Conservation (phyloP, 768 basidiomycete species). For the Hortiboletus flavorubellus region DNA sequence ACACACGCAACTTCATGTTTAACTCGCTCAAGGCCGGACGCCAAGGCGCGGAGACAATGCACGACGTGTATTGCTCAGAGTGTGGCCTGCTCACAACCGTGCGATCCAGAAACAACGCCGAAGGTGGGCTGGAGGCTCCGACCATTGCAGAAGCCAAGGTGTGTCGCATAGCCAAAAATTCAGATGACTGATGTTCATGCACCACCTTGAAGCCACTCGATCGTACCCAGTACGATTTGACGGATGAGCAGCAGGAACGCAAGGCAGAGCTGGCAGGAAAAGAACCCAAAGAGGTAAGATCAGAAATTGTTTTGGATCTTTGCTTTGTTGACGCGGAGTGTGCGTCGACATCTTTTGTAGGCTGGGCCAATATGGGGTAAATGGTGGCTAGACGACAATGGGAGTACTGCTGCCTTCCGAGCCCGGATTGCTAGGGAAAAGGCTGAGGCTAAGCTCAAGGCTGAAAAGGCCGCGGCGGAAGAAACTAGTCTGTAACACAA, state of each 20-base stretch:
- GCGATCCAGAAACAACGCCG: conserved; percentile 14
- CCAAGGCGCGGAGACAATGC: conserved; percentile 18
- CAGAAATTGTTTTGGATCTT: background rate
- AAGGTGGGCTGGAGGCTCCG: conserved; percentile 14
- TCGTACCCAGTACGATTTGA: conserved; percentile 13
- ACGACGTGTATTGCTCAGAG: conserved; percentile 19
- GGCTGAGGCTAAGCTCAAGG: conserved; percentile 4
- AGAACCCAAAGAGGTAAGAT: background rate
- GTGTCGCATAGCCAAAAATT: background rate
- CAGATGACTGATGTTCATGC: background rate
- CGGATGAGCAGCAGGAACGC: conserved; percentile 2
- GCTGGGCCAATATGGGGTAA: background rate
- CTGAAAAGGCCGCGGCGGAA: background rate
- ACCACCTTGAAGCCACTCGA: conserved; percentile 5
- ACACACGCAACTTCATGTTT: conserved; percentile 18
- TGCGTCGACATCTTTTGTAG: background rate
- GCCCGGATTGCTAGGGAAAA: conserved; percentile 10
- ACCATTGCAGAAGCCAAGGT: conserved; percentile 8
- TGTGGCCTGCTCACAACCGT: conserved; percentile 11
- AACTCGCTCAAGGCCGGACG: conserved; percentile 11
- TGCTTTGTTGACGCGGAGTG: background rate
- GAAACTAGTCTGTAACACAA: background rate
- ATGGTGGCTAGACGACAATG: conserved; percentile 15
- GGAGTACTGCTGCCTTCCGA: conserved; percentile 14
- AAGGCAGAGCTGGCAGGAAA: background rate